Evolutionary conservation across 73 alveolate species (phyloP), one percentile per base, ranked within the genome.

Genomic region (Stentor roeselii): DNA sequence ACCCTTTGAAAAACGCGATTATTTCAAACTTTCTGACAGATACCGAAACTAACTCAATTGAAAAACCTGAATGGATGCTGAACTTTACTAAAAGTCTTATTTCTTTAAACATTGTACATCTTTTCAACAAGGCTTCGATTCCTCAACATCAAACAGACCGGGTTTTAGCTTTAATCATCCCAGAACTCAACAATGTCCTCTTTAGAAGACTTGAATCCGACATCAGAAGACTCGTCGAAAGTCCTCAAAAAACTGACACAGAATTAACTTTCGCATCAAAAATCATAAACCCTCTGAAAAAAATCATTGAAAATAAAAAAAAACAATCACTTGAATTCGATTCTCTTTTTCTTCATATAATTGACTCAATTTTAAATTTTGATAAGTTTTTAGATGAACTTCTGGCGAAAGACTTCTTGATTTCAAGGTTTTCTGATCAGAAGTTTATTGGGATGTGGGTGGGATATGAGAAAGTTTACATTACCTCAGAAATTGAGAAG

Each of bases 21-120:
- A 21, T 6, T 6, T 50, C 6, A 11, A 6, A 50, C 21, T 50
- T 50, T 50, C 21, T 50, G 21, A 11, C 67, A 50, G 67, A 50
- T 11, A 50, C 6, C 67, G 21, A 50, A 50, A 50, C 67, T 6
- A 50, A 21, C 21, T 11, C 30, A 21, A 50, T 50, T 50, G 67
- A 50, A 50, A 50, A 50, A 50, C 67, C 67, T 50, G 67, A 50
- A 50, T 50, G 67, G 67, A 50, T 50, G 67, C 67, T 50, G 67
- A 21, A 50, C 67, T 50, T 50, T 50, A 21, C 67, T 50, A 11
- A 11, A 21, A 50, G 21, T 11, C 21, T 21, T 11, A 11, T 50
- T 11, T 11, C 30, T 11, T 21, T 50, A 11, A 50, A 50, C 21
- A 21, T 50, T 6, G 6, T 6, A 11, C 67, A 50, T 6, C 21